Conservation (phyloP, 306 rosid species). For the Chamaecrista fasciculata region DNA sequence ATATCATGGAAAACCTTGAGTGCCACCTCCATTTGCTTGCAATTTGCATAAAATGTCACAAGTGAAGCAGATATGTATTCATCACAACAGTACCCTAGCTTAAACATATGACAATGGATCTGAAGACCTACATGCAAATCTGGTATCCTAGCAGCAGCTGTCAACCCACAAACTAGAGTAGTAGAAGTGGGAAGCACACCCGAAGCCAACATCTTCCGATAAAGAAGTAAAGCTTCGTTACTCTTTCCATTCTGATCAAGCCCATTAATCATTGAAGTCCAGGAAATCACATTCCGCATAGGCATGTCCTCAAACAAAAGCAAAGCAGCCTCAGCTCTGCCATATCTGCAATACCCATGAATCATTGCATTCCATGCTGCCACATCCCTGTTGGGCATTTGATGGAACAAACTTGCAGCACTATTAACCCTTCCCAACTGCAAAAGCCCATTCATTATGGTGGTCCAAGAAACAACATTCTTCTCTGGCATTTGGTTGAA, state of each 20-base stretch:
- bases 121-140: conserved; percentile 49
- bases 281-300: conserved; percentile 53
- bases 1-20: conserved; percentile 42
- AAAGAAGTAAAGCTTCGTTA: conserved; percentile 53
- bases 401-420: conserved; percentile 55
- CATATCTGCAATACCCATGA: conserved; percentile 59
- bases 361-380: conserved; percentile 83
- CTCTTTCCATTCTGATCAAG: conserved; percentile 65
- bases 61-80: conserved; percentile 66
- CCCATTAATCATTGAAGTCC: conserved; percentile 75
- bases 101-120: conserved; percentile 55
- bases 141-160: conserved; percentile 53
- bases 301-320: conserved; percentile 59
- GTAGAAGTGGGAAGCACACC: conserved; percentile 42
- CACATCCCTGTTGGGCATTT: conserved; percentile 61
- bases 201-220: conserved; percentile 47
- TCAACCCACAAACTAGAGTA: conserved; percentile 54
- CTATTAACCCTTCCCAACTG: conserved; percentile 47
- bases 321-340: conserved; percentile 61
- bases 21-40: conserved; percentile 51
- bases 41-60: conserved; percentile 61
- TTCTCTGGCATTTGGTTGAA: conserved; percentile 50
- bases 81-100: conserved; percentile 50
- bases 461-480: conserved; percentile 70
- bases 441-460: conserved; percentile 50